These are phyloP conservation scores for Phytomonas serpens DNA, from an alignment of 208 protist genomes.

Conservation along the genomic window DNA sequence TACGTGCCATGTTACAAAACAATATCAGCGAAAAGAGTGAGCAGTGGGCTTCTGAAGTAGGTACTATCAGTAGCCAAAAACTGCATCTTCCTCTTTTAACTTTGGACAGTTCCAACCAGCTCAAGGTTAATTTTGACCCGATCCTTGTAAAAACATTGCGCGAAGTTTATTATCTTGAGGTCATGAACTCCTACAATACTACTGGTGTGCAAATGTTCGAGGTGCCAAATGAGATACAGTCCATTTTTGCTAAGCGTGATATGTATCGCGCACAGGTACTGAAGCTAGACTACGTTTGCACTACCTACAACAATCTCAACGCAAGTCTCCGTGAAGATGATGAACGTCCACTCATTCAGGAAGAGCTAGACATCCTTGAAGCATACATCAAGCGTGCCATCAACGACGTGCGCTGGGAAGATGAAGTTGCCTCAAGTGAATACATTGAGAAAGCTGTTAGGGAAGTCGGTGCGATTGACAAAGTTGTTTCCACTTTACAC, in stretches of 20 bases:
- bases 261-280: constrained; percentile 87
- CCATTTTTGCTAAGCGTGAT: constrained; percentile 88
- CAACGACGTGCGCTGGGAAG: constrained; percentile 86
- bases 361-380: constrained; percentile 85
- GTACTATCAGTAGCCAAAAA: constrained; percentile 87
- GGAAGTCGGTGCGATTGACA: constrained; percentile 75
- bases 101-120: constrained; percentile 35
- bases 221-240: constrained; percentile 74
- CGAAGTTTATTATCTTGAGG: constrained; percentile 95
- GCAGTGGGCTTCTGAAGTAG: constrained; percentile 88
- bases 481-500: constrained; percentile 84
- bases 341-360: constrained; percentile 90
- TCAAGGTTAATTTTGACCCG: constrained; percentile 96
- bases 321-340: constrained; percentile 81
- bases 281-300: constrained; percentile 90
- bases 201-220: constrained; percentile 51
- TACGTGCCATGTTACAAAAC: constrained; percentile 47
- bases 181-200: constrained; percentile 85
- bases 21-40: constrained; percentile 80
- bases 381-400: constrained; percentile 59
- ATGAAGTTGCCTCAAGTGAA: constrained; percentile 70
- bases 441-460: constrained; percentile 88
- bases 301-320: constrained; percentile 93
- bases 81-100: constrained; percentile 91
- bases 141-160: constrained; percentile 91